Conservation (phyloP, 2,329 filamentous ascomycete species). For the Diaporthe nobilis region DNA sequence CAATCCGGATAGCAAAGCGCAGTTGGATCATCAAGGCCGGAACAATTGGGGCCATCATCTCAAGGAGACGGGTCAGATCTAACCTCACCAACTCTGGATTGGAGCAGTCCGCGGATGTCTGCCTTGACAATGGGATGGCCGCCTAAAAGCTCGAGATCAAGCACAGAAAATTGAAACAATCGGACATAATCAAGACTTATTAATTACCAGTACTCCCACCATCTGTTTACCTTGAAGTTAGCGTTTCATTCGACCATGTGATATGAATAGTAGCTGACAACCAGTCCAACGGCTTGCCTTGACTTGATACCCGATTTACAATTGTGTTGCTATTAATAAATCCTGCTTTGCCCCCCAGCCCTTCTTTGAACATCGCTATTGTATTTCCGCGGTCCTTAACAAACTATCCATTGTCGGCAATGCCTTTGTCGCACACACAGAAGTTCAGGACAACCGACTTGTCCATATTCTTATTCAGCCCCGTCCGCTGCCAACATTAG, state of each 20-base stretch:
- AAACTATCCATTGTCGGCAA: neutral
- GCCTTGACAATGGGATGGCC: slow-evolving; percentile 11
- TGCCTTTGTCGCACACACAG: neutral
- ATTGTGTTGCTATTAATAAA: neutral
- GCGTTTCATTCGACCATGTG: neutral
- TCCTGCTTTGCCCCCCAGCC: neutral
- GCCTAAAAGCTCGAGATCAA: slow-evolving; percentile 1
- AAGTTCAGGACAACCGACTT: neutral
- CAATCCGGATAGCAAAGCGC: neutral
- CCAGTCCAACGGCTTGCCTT: neutral
- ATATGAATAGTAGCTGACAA: neutral
- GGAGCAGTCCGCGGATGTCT: neutral
- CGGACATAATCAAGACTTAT: neutral
- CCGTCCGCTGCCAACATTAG: neutral
- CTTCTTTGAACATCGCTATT: neutral
- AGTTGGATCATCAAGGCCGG: neutral
- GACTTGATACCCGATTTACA: neutral
- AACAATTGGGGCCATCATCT: neutral
- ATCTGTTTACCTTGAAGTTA: neutral
- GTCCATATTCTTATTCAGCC: neutral
- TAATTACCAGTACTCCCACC: neutral
- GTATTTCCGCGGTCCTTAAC: neutral
- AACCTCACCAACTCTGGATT: neutral
- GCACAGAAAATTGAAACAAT: neutral
- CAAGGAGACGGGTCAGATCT: neutral